Base-by-base conservation (phyloP, 2,329 filamentous ascomycete species). In the Penicillium psychrosexuale region DNA sequence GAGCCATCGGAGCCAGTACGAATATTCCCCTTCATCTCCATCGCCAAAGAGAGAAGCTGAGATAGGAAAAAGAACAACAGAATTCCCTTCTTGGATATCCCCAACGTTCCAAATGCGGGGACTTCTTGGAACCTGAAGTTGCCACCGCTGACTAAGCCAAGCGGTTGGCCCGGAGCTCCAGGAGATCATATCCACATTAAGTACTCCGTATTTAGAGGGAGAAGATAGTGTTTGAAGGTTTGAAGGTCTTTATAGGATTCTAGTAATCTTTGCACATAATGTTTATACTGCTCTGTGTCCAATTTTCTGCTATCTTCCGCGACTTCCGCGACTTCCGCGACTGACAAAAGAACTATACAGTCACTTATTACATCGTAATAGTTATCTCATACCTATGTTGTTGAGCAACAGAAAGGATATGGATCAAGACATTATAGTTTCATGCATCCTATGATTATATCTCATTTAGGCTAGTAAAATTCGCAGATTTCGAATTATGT, bases 1-100 rank as follows among this genome's bases (percentile, higher is more conserved):
- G 57, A 54, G 38, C 17, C 22, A 47, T 47, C 50, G 33, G 36
- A 15, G 33, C 34, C 36, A 17, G 55, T 43, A 11, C 28, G 50
- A 30, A 60, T 57, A 19, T 49, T 43, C 24, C 54, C 55, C 31
- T 59, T 49, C 55, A 61, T 58, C 22, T 57, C 49, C 50, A 61
- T 60, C 17, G 19, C 6, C 5, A 13, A 9, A 15, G 37, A 5
- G 28, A 19, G 47, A 24, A 15, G 42, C 33, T 47, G 47, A 45
- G 42, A 42, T 57, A 34, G 47, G 42, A 40, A 49, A 50, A 9
- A 22, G 42, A 51, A 51, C 48, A 57, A 50, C 48, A 43, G 22
- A 56, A 46, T 55, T 55, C 48, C 38, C 27, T 51, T 44, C 47
- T 22, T 28, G 48, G 38, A 12, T 31, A 13, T 19, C 13, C 40